A percentile compares a stretch with the other conserved stretches of the same genome.
These are phyloP conservation scores for Coccomyxa subellipsoidea DNA, from an alignment of 163 green algal species.

Conservation along the genomic window DNA sequence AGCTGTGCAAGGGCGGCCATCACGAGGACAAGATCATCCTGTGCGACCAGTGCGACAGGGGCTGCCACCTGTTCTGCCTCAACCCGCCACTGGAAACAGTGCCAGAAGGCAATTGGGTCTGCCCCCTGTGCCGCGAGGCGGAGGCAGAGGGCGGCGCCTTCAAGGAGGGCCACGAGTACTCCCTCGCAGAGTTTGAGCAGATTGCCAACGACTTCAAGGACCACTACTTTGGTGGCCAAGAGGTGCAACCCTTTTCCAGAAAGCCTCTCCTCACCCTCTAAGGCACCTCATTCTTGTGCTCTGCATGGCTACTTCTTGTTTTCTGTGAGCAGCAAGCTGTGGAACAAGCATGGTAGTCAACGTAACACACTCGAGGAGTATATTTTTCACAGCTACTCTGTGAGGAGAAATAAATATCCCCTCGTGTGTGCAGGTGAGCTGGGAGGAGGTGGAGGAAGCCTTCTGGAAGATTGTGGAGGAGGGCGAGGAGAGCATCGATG, in stretches of 20 bases:
- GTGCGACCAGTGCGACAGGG: constrained; percentile 75
- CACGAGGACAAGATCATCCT: constrained; percentile 75
- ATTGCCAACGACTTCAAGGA: constrained; percentile 48
- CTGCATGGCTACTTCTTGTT: no score
- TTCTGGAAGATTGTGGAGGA: constrained; percentile 82
- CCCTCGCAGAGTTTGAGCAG: constrained; percentile 60
- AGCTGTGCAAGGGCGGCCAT: constrained; percentile 69
- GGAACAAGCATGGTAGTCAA: no score
- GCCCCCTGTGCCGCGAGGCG: constrained; percentile 58
- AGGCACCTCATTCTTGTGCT: no score
- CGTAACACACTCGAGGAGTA: no score
- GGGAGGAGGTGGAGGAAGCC: constrained; percentile 58
- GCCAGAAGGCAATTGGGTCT: constrained; percentile 75
- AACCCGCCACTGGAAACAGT: constrained; percentile 56
- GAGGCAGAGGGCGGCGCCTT: constrained; percentile 28
- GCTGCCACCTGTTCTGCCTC: constrained; percentile 79
- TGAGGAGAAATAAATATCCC: no score
- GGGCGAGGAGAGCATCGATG: constrained; percentile 71
- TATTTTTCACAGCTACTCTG: no score
- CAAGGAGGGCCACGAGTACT: constrained; percentile 47
- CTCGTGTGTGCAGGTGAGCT: constrained; percentile 40
- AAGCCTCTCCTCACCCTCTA: neutral
- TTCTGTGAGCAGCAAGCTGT: no score
- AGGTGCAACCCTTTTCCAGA: neutral
- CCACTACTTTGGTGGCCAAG: constrained; percentile 48